Percentiles rank a stretch among this genome's conserved stretches.
Evolutionary conservation across 1,139 yeast genomes (phyloP).

Genomic region (Candida dubliniensis): DNA sequence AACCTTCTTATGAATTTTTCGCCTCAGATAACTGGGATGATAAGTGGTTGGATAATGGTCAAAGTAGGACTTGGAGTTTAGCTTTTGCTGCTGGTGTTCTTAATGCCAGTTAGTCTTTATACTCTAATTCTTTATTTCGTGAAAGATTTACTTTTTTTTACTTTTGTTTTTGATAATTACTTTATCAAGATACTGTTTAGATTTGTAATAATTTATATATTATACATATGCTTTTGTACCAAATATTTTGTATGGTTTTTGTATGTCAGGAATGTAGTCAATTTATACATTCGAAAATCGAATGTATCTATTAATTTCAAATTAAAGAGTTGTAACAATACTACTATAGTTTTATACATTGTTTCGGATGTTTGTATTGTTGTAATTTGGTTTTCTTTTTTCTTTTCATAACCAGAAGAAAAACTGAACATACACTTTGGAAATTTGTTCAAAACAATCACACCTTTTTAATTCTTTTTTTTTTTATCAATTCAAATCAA

Average conservation of each 20-base stretch:
- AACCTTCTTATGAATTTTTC: constrained; percentile 67
- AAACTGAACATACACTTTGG: background rate
- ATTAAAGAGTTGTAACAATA: no score
- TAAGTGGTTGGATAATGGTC: constrained; percentile 76
- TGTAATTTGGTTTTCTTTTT: no score
- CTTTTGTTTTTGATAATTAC: background rate
- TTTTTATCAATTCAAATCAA: constrained; percentile 22
- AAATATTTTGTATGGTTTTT: no score
- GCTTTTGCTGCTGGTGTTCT: constrained; percentile 75
- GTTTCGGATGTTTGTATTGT: no score
- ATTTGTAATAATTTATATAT: no score
- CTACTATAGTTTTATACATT: no score
- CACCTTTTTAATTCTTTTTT: background rate
- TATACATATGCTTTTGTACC: no score
- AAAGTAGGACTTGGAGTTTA: constrained; percentile 85
- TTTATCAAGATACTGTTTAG: background rate
- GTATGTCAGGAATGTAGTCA: no score
- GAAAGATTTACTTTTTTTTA: background rate
- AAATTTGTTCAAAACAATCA: background rate
- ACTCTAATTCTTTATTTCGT: background rate
- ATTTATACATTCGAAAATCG: no score
- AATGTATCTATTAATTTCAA: no score
- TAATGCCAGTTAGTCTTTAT: constrained; percentile 21
- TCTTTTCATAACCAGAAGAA: background rate
- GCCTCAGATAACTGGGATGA: constrained; percentile 28